Conservation (phyloP, 2,329 filamentous ascomycete species). For the Pestalotiopsis sp. region DNA sequence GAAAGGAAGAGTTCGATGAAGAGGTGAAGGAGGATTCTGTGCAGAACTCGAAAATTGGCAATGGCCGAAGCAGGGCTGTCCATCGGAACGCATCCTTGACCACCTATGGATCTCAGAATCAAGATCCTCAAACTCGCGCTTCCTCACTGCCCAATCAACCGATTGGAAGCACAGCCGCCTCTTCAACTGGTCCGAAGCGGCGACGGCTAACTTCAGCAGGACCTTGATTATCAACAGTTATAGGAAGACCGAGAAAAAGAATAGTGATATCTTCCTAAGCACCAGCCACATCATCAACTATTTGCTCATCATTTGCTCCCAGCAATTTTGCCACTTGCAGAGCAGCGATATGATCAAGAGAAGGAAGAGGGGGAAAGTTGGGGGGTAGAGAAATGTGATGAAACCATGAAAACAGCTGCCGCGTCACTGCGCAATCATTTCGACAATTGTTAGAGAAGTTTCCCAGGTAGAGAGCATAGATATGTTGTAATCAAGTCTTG, state of each 20-base stretch:
- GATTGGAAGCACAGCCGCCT: neutral
- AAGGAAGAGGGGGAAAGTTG: neutral
- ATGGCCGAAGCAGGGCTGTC: neutral
- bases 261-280: neutral
- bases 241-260: neutral
- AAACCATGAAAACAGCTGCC: neutral
- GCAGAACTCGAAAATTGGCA: constrained; percentile 2
- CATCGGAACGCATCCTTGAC: neutral
- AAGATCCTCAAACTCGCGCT: neutral
- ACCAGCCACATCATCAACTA: neutral
- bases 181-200: neutral
- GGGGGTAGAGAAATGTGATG: neutral
- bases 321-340: neutral
- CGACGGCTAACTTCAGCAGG: neutral
- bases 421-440: neutral
- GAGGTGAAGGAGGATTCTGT: constrained; percentile 9
- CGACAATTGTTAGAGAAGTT: neutral
- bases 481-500: neutral
- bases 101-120: neutral
- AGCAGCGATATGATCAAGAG: neutral
- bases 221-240: neutral
- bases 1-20: neutral
- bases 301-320: neutral
- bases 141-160: neutral
- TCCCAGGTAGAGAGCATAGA: neutral